Evolutionary conservation across 2,329 filamentous ascomycete genomes (phyloP).

Genomic region (Amauroascus niger): DNA sequence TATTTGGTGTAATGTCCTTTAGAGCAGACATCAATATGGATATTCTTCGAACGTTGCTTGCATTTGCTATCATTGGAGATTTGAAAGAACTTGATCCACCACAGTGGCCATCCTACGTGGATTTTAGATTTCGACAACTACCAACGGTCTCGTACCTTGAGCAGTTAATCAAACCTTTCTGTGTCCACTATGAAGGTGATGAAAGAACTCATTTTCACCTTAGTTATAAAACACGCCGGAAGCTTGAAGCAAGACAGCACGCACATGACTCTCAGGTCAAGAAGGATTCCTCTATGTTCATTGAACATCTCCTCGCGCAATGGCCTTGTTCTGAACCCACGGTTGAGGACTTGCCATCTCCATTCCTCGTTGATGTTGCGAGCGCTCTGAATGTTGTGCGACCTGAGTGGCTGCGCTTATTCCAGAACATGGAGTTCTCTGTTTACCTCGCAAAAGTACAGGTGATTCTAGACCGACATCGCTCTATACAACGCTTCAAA

Average conservation of each 20-base stretch:
- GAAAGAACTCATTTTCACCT: conserved; percentile 1
- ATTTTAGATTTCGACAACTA: conserved; percentile 12
- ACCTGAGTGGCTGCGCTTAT: conserved; percentile 42
- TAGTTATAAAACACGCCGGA: conserved; percentile 3
- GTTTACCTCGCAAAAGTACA: conserved; percentile 40
- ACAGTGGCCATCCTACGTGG: conserved; percentile 11
- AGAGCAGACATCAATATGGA: conserved; percentile 19
- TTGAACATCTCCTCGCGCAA: conserved; percentile 15
- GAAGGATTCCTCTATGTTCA: conserved; percentile 14
- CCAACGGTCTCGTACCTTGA: conserved; percentile 11
- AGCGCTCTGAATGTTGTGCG: conserved; percentile 34
- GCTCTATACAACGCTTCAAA: not conserved
- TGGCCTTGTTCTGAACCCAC: conserved; percentile 14
- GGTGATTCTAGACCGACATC: conserved; percentile 28
- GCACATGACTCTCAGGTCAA: conserved; percentile 10
- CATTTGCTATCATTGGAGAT: conserved; percentile 13
- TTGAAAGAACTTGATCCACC: conserved; percentile 14
- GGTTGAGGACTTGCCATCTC: not conserved
- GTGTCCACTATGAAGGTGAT: conserved; percentile 10
- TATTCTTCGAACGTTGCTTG: conserved; percentile 19
- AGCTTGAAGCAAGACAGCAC: conserved; percentile 4
- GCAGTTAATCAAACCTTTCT: conserved; percentile 7
- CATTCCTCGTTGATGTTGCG: conserved; percentile 3
- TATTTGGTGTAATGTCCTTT: conserved; percentile 25
- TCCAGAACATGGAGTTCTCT: conserved; percentile 41